phyloP scores from a whole-genome alignment of 192 early-diverging fungal species.

The Linnemannia elongata region DNA sequence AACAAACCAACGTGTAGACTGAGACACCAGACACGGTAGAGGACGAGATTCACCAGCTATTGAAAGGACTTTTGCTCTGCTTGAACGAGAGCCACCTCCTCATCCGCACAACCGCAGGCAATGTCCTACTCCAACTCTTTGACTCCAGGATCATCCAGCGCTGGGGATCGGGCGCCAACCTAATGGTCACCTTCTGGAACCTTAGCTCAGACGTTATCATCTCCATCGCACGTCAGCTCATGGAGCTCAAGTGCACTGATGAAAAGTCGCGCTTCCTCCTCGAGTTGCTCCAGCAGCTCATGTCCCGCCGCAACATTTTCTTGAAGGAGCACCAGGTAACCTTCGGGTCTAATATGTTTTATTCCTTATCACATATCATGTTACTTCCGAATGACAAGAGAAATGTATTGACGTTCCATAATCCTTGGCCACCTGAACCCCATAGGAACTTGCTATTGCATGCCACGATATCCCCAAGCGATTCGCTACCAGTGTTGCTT shows the following conservation, averaged over 20 bases:
- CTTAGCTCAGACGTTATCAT: slow-evolving; percentile 75
- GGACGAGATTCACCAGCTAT: slow-evolving; percentile 81
- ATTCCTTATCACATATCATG: neutral
- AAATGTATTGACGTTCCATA: neutral
- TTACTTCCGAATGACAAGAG: neutral
- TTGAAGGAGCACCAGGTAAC: slow-evolving; percentile 63
- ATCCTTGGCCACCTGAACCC: neutral
- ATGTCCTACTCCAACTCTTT: slow-evolving; percentile 82
- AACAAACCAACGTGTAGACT: slow-evolving; percentile 54
- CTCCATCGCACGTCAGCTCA: slow-evolving; percentile 78
- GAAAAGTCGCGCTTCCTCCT: slow-evolving; percentile 76
- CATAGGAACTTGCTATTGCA: slow-evolving; percentile 63
- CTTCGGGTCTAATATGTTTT: neutral
- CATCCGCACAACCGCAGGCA: slow-evolving; percentile 80
- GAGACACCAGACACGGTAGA: slow-evolving; percentile 73
- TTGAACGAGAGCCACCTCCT: slow-evolving; percentile 76
- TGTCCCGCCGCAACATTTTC: slow-evolving; percentile 74
- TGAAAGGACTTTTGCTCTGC: slow-evolving; percentile 82
- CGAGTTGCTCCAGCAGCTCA: slow-evolving; percentile 75
- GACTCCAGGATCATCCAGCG: slow-evolving; percentile 74
- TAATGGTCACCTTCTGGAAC: slow-evolving; percentile 87
- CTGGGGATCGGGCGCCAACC: slow-evolving; percentile 83
- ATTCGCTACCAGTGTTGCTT: slow-evolving; percentile 73
- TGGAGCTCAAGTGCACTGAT: slow-evolving; percentile 78
- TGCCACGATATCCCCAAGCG: slow-evolving; percentile 74